phyloP scores from a whole-genome alignment of 78 protist genomes.

The Dictyostelium intermedium region DNA sequence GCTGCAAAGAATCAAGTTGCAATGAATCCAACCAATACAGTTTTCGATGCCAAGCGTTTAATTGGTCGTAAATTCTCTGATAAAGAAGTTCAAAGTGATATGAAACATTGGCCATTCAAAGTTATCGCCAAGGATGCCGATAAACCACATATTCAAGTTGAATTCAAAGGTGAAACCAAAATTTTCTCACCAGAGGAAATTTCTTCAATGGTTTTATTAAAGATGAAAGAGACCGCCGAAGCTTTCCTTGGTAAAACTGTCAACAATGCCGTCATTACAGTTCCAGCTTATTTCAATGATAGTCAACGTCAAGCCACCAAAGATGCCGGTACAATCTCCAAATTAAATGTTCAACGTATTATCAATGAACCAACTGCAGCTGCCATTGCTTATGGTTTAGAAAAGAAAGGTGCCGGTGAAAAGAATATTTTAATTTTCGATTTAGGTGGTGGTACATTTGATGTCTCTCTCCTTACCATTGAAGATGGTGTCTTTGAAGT shows the following conservation, averaged over 20 bases:
- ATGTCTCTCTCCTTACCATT: conserved; percentile 94
- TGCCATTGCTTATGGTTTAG: conserved; percentile 99
- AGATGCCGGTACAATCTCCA: conserved; percentile 98
- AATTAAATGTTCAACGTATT: conserved; percentile 96
- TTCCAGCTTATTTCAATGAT: conserved; percentile 98
- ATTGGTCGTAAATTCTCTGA: conserved; percentile 97
- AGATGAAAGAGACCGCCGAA: conserved; percentile 98
- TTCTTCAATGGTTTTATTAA: conserved; percentile 98
- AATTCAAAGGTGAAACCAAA: conserved; percentile 90
- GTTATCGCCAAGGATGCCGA: conserved; percentile 89
- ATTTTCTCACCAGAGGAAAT: conserved; percentile 98
- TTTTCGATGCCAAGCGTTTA: conserved; percentile 98
- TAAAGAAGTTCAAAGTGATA: conserved; percentile 94
- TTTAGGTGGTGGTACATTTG: conserved; percentile 99
- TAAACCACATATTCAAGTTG: conserved; percentile 95
- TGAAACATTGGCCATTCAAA: conserved; percentile 97
- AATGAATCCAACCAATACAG: conserved; percentile 97
- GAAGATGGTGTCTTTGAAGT: conserved; percentile 98
- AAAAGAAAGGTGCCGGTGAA: conserved; percentile 91
- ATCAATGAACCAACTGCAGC: conserved; percentile 99
- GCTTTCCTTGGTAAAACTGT: conserved; percentile 93
- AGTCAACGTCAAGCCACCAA: conserved; percentile 99
- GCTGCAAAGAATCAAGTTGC: conserved; percentile 96
- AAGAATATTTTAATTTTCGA: conserved; percentile 96
- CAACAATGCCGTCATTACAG: conserved; percentile 96